Evolutionary conservation across 164 flowering plant species (phyloP).

Genomic region (Cinnamomum micranthum): DNA sequence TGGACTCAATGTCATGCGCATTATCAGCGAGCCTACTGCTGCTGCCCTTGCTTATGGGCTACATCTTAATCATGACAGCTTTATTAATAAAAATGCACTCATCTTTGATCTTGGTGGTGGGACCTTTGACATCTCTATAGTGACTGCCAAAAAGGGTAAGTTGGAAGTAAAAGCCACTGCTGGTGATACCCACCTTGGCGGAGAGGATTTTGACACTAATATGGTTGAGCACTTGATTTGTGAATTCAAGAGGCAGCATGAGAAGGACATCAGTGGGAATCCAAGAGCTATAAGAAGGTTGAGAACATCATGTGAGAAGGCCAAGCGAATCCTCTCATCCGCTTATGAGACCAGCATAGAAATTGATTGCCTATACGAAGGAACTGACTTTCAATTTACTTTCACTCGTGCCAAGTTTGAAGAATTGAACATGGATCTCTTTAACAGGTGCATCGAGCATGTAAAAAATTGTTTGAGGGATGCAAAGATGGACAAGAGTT

Average conservation of each 20-base stretch:
- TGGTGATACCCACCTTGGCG: conserved; percentile 41
- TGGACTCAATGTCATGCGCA: conserved; percentile 10
- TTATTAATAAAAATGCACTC: not conserved
- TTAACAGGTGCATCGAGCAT: conserved; percentile 51
- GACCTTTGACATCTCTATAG: conserved; percentile 6
- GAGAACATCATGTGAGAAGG: conserved; percentile 53
- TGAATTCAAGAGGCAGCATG: conserved; percentile 49
- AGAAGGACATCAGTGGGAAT: conserved; percentile 47
- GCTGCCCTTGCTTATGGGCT: conserved; percentile 7
- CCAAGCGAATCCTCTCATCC: conserved; percentile 52
- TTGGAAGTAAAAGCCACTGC: conserved; percentile 7
- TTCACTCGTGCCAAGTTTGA: conserved; percentile 55
- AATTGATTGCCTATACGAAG: conserved; percentile 51
- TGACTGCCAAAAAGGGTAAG: conserved; percentile 4
- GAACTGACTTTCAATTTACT: conserved; percentile 48
- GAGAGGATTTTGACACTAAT: conserved; percentile 61
- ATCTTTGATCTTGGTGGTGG: conserved; percentile 12
- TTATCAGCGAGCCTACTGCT: conserved; percentile 9
- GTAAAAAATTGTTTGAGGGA: conserved; percentile 50
- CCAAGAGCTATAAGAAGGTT: conserved; percentile 47
- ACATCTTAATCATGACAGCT: too few relatives aligned
- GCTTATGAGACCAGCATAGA: conserved; percentile 48
- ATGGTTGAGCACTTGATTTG: conserved; percentile 45
- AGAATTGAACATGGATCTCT: conserved; percentile 56
- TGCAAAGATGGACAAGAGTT: conserved; percentile 52